Evolutionary conservation across 2,329 filamentous ascomycete genomes (phyloP), one percentile per base, ranked within the genome.

Genomic region (Botryotinia narcissicola): DNA sequence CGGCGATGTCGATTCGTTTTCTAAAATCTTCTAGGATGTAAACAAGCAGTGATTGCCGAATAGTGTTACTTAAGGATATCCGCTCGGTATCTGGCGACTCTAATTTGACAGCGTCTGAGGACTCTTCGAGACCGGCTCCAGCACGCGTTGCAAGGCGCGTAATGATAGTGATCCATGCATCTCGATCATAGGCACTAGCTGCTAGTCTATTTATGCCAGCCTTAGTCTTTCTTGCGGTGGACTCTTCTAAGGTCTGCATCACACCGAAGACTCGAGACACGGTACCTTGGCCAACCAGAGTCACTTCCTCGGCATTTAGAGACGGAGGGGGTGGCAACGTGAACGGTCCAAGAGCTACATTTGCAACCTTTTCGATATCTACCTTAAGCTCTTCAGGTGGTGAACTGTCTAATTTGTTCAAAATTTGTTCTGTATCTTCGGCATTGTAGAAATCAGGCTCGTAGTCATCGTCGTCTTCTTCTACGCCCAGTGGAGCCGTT

Each of bases 21-120:
- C 95, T 90, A 83, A 97, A 99, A 81, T 98, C 95, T 76, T 97
- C 94, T 75, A 98, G 88, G 66, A 98, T 88, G 81, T 97, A 98
- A 71, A 89, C 87, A 82, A 94, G 96, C 2, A 99, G 85, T 12
- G 90, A 87, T 77, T 97, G 92, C 70, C 96, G 90, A 76, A 98
- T 94, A 9, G 87, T 87, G 79, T 92, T 88, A 77, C 87, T 87
- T 40, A 94, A 87, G 71, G 83, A 86, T 76, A 82, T 81, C 79
- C 76, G 80, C 77, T 78, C 79, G 64, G 71, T 76, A n/a, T 80
- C 67, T 75, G 80, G 74, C 54, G 86, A 85, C 78, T 93, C 90
- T 0, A 85, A 83, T 76, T 93, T 91, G 76, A 91, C 81, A 0
- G 82, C 76, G 18, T 81, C 79, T 42, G 75, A 78, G 25, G 80